Conservation (phyloP, 352 stramenopile genomes). For the Globisporangium canariense region DNA sequence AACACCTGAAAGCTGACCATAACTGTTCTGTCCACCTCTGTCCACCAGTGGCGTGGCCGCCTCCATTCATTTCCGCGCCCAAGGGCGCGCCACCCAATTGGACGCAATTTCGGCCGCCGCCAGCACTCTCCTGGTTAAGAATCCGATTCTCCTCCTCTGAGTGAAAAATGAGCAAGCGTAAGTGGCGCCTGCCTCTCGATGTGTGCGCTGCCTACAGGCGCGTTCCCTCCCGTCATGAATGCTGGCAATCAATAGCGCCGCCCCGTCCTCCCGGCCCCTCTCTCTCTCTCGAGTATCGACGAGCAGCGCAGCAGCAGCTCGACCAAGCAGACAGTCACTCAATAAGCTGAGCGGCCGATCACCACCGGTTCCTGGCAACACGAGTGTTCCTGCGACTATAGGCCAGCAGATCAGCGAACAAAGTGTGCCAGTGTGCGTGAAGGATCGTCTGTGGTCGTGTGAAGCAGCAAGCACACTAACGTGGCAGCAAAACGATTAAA, state of each 20-base stretch:
- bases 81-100: conserved; percentile 15
- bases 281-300: neutral
- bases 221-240: neutral
- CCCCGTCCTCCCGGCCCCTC: neutral
- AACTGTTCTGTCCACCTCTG: no score
- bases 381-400: neutral
- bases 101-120: conserved; percentile 13
- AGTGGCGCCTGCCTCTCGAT: conserved; percentile 23
- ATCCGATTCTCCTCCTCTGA: conserved; percentile 64
- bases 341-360: no score
- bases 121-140: conserved; percentile 25
- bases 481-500: neutral
- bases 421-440: neutral
- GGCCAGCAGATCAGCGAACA: neutral
- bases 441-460: no score
- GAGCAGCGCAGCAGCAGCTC: neutral
- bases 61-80: conserved; percentile 23
- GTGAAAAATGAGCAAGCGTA: conserved; percentile 87
- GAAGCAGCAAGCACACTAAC: neutral
- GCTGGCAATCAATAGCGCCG: neutral
- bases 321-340: no score
- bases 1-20: no score
- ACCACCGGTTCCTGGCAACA: neutral
- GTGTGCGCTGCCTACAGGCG: neutral
- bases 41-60: conserved; percentile 5